Base-by-base conservation (phyloP, 768 basidiomycete species). In the Rhodotorula toruloides region DNA sequence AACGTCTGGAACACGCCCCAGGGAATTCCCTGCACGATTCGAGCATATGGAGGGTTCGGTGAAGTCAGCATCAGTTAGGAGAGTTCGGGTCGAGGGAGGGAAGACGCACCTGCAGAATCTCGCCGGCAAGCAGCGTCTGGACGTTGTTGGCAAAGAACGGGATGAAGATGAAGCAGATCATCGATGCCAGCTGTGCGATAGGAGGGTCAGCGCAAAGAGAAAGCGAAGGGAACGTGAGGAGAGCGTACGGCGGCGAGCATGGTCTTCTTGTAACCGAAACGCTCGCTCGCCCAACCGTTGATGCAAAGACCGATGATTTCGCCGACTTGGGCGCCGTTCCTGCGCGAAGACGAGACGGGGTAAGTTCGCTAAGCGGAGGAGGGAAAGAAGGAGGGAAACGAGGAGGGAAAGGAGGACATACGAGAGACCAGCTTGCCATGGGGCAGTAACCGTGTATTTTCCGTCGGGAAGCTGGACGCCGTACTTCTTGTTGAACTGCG, bases 211-310 rank as follows among this genome's bases (percentile, higher is more conserved):
- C 3, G 8, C n/a, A 19, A 57, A n/a, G 17, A 22, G 32, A 42
- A 56, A n/a, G 7, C 29, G 37, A 16, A 57, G 31, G 7, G 10
- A 12, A 44, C 21, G 19, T 6, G 10, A 48, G 65, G 56, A 29
- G 56, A 54, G 50, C 72, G 25, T 0, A 79, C 69, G 39, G 74
- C 75, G 19, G 64, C 62, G 48, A 78, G 63, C 60, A 79, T 73
- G 63, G 76, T 75, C 29, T 75, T 74, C 48, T 76, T 73, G 66
- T 76, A 77, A 1, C 79, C 79, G 61, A 73, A 76, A 29, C 77
- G 75, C 54, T 79, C 79, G 27, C 76, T 55, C 17, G 46, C 29
- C 42, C 54, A 72, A 42, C 79, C 80, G 62, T 78, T 79, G 61
- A 78, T 58, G 40, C 70, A 49, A 13, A 79, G 72, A 49, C 78